Evolutionary conservation across 768 basidiomycete species (phyloP).

Genomic region (Suillus clintonianus): DNA sequence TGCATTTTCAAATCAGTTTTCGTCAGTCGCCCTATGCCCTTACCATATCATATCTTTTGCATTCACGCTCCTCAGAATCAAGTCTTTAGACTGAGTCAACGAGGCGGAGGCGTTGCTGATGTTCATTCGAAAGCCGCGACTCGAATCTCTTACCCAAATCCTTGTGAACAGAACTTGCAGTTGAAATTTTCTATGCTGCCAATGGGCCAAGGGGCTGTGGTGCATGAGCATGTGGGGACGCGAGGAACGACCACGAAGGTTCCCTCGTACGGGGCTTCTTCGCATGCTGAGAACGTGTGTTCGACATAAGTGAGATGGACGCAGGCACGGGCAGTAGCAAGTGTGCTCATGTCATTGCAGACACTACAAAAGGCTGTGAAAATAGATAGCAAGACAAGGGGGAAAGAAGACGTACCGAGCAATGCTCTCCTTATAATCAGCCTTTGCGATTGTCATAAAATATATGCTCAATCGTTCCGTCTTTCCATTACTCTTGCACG

Average conservation of each 20-base stretch:
- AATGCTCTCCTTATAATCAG: constrained; percentile 49
- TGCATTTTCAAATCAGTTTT: no score
- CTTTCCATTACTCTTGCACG: constrained; percentile 62
- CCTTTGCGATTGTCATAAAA: constrained; percentile 60
- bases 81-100: no score
- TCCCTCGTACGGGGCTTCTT: constrained; percentile 59
- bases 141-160: no score
- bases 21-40: no score
- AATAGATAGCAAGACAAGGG: not conserved
- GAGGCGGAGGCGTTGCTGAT: no score
- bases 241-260: constrained; percentile 32
- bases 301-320: no score
- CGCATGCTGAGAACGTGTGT: constrained; percentile 52
- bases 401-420: constrained; percentile 50
- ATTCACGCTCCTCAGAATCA: no score
- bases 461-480: constrained; percentile 82
- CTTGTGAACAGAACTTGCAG: no score
- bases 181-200: no score
- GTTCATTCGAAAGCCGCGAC: no score
- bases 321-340: no score
- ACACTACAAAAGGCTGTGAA: not conserved
- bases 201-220: constrained; percentile 8
- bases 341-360: not conserved
- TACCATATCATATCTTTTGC: no score
- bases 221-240: constrained; percentile 15